Evolutionary conservation across 1,139 yeast genomes (phyloP).

Genomic region (Zygosaccharomyces sapae): DNA sequence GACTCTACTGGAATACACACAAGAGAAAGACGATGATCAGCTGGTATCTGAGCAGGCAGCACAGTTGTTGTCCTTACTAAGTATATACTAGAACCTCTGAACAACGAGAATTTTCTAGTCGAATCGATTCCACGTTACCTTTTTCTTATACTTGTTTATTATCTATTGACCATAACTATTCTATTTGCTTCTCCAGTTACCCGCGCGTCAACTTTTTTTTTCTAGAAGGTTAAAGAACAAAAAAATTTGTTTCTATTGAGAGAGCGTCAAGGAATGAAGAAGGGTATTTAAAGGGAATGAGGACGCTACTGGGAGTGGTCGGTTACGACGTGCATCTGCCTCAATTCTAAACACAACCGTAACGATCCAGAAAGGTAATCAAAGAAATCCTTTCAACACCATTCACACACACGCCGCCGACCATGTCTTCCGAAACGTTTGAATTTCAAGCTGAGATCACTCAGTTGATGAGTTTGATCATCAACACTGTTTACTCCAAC

Average conservation of each 20-base stretch:
- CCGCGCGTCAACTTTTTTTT: constrained; percentile 10
- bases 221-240: constrained; percentile 24
- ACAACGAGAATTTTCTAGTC: constrained; percentile 1
- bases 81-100: neutral
- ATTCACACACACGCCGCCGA: constrained; percentile 3
- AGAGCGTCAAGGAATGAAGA: constrained; percentile 6
- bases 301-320: neutral
- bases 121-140: neutral
- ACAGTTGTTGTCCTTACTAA: constrained; percentile 36
- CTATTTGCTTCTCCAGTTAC: constrained; percentile 4
- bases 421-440: constrained; percentile 73
- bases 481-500: constrained; percentile 99
- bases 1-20: constrained; percentile 43
- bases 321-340: too few species aligned
- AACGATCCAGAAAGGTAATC: neutral
- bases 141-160: neutral
- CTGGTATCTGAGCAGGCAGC: constrained; percentile 57
- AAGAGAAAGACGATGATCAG: constrained; percentile 50
- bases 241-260: constrained; percentile 13
- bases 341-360: too few species aligned
- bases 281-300: constrained; percentile 17
- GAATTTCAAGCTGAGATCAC: constrained; percentile 99
- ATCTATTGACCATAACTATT: constrained; percentile 2
- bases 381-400: neutral
- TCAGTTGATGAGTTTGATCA: constrained; percentile 99